Base-by-base conservation (phyloP, 2,329 filamentous ascomycete species). In the Fusarium dimerum region DNA sequence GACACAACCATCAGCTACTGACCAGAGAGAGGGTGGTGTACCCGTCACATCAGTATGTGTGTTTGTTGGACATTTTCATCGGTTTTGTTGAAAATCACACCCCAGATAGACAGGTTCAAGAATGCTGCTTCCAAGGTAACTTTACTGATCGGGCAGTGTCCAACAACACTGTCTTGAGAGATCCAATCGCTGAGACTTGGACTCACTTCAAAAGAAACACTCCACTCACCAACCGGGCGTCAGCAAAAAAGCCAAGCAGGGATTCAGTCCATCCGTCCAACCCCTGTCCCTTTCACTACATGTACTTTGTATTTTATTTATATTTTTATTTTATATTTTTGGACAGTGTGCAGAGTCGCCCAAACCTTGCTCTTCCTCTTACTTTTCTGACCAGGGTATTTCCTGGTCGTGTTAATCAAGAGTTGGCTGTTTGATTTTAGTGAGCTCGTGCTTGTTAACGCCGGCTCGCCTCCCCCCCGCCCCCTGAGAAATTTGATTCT, bases 201-300 rank as follows among this genome's bases (percentile, higher is more conserved):
- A 43, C 54, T 38, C 55, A 43, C 39, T 9, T 9, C 29, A 32
- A 26, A 26, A 26, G 7, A 26, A 26, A 18, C 44, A 12, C 32
- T 47, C 30, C 57, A 56, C 56, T 43, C 47, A 36, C 26, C 18
- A 45, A 47, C 45, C 49, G 55, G 57, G 57, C 58, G 57, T 61
- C 57, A 60, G 57, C 47, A 40, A 52, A 51, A 58, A 34, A 54
- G n/a, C 47, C 54, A 7, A 26, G 20, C 20, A 26, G 20, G 20
- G 20, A 26, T 26, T 26, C 20, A 26, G 7, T 26, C 20, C 20
- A 26, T 26, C 20, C 7, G 20, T 7, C 7, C 20, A 26, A 26
- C 20, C 20, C 20, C 20, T 26, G 20, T 26, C 20, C 20, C 20
- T 26, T 26, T 26, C 7, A 26, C 20, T n/a, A n/a, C n/a, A n/a